phyloP scores from a whole-genome alignment of 495 filamentous ascomycete genomes.

The Podospora bellae-mahoneyi region DNA sequence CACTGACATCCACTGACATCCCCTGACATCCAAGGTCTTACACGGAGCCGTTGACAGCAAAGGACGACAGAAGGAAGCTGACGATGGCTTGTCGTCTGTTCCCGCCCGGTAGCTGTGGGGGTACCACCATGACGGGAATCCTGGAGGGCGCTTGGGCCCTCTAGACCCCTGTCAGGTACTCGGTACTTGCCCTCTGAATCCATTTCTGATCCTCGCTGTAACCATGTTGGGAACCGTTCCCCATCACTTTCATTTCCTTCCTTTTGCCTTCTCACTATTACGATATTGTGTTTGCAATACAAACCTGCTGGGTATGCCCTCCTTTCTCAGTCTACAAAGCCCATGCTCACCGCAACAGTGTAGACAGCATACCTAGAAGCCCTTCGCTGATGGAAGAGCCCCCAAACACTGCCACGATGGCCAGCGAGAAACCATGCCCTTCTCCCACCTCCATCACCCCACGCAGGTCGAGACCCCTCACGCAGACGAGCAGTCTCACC shows the following conservation, averaged over 20 bases:
- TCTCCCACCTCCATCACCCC: background rate
- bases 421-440: background rate
- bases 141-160: no score
- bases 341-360: background rate
- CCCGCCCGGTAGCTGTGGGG: background rate
- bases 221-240: background rate
- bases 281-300: background rate
- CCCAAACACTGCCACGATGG: background rate
- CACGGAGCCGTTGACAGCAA: background rate
- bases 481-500: constrained; percentile 1
- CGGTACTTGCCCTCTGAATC: background rate
- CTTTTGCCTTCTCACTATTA: background rate
- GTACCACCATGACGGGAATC: background rate
- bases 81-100: background rate
- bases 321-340: background rate
- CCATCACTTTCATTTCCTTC: constrained; percentile 1
- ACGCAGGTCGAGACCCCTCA: constrained; percentile 1
- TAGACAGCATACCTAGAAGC: background rate
- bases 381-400: background rate
- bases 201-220: constrained; percentile 1
- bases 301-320: background rate
- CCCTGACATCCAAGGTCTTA: background rate
- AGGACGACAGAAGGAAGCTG: background rate
- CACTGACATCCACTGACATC: no score
- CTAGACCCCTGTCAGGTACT: background rate